Evolutionary conservation across 352 stramenopile genomes (phyloP).

Genomic region (Globisporangium middletonii): DNA sequence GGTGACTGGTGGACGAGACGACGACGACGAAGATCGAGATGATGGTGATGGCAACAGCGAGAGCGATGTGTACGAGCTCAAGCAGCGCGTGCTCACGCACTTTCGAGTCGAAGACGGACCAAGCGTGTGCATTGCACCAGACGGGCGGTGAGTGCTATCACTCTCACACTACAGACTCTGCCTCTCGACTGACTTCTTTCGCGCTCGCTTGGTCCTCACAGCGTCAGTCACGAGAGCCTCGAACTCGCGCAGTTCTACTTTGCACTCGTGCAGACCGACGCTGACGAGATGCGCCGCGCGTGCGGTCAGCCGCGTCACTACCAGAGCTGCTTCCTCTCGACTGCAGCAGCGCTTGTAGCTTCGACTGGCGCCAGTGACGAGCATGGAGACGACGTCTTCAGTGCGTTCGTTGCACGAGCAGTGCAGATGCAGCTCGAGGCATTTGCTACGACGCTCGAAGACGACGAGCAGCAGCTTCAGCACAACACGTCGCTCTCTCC

Average conservation of each 20-base stretch:
- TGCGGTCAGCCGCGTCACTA: constrained; percentile 22
- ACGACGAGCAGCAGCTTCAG: constrained; percentile 21
- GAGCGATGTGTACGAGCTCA: constrained; percentile 15
- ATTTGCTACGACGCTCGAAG: constrained; percentile 34
- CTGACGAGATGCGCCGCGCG: constrained; percentile 6
- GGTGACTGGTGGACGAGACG: background rate
- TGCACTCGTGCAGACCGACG: constrained; percentile 18
- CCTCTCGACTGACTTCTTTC: background rate
- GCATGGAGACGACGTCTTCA: constrained; percentile 5
- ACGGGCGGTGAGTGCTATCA: constrained; percentile 18
- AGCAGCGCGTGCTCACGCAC: constrained; percentile 19
- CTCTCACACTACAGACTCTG: background rate
- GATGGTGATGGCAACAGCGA: background rate
- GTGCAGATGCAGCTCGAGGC: constrained; percentile 15
- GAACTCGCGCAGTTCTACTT: constrained; percentile 28
- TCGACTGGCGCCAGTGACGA: background rate
- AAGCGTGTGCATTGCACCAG: constrained; percentile 23
- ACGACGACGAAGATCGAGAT: background rate
- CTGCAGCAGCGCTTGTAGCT: background rate
- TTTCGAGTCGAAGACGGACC: constrained; percentile 28
- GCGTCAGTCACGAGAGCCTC: constrained; percentile 12
- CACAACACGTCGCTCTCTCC: background rate
- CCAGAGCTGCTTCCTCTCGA: constrained; percentile 27
- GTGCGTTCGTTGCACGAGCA: constrained; percentile 8
- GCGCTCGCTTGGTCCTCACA: constrained; percentile 1